phyloP scores from a whole-genome alignment of 2,329 filamentous ascomycete species.

The Onygenales sp. region DNA sequence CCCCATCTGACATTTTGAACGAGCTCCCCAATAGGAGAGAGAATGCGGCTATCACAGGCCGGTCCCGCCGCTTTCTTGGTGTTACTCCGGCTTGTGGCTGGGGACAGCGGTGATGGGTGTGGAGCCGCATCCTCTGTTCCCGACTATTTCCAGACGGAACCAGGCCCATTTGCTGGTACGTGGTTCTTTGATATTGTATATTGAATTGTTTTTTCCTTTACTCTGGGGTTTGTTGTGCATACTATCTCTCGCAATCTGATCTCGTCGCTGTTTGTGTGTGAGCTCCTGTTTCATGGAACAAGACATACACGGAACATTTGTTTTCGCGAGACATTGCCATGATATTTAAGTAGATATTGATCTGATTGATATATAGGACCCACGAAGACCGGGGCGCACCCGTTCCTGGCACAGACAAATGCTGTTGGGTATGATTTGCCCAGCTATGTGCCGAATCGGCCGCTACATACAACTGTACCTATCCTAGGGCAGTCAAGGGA shows the following conservation, averaged over 20 bases:
- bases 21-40: too few species aligned
- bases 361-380: not conserved
- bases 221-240: too few species aligned
- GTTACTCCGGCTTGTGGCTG: not conserved
- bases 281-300: too few species aligned
- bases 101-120: not conserved
- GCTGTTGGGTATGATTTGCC: slow-evolving; percentile 53
- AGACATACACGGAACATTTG: too few species aligned
- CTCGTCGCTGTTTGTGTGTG: too few species aligned
- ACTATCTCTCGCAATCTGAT: too few species aligned
- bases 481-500: slow-evolving; percentile 51
- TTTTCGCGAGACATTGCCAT: too few species aligned
- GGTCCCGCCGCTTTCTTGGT: not conserved
- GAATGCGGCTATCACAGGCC: too few species aligned
- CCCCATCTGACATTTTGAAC: too few species aligned
- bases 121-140: not conserved
- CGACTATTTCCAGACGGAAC: not conserved
- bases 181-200: not conserved
- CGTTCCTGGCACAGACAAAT: slow-evolving; percentile 64
- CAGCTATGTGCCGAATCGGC: slow-evolving; percentile 58
- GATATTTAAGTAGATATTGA: not conserved
- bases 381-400: slow-evolving; percentile 50
- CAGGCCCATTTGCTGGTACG: slow-evolving; percentile 1
- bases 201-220: not conserved
- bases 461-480: slow-evolving; percentile 61